phyloP scores from a whole-genome alignment of 176 grass and related monocot species.

The Aegilops sharonensis region DNA sequence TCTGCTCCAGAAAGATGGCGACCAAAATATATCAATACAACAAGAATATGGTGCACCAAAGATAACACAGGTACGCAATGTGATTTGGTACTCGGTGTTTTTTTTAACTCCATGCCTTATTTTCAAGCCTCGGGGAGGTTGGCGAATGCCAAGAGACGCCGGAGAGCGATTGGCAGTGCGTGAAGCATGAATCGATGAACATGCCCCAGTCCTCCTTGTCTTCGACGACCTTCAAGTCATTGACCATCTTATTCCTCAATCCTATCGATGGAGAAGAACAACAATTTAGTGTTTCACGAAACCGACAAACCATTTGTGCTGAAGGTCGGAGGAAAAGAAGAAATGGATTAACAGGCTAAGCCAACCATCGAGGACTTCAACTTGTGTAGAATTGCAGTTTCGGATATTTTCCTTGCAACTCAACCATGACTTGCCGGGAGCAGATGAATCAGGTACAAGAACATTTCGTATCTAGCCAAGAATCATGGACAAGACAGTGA shows the following conservation, averaged over 20 bases:
- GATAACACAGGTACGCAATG: not conserved
- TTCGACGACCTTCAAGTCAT: conserved; percentile 30
- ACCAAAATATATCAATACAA: not conserved
- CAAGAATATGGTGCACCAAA: not conserved
- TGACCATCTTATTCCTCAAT: conserved; percentile 45
- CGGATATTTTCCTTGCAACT: not conserved
- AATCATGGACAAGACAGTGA: not conserved
- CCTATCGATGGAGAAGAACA: conserved; percentile 14
- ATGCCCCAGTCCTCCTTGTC: conserved; percentile 43
- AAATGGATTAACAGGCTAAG: not conserved
- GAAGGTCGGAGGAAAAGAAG: not conserved
- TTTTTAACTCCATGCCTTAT: conserved; percentile 30
- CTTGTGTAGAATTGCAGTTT: conserved; percentile 39
- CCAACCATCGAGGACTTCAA: conserved; percentile 51
- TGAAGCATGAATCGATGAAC: conserved; percentile 74
- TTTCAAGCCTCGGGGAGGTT: conserved; percentile 37
- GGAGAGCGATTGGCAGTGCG: conserved; percentile 54
- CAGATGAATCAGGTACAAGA: conserved; percentile 34
- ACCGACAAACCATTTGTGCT: not conserved
- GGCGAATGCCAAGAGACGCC: conserved; percentile 40
- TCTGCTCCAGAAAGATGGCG: not conserved
- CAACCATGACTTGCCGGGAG: conserved; percentile 36
- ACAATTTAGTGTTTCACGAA: not conserved
- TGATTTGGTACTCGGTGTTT: not conserved
- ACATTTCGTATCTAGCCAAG: conserved; percentile 30